Evolutionary conservation across 179 eudicot species (phyloP), one percentile per base, ranked within the genome.

Genomic region (Silene vulgaris): DNA sequence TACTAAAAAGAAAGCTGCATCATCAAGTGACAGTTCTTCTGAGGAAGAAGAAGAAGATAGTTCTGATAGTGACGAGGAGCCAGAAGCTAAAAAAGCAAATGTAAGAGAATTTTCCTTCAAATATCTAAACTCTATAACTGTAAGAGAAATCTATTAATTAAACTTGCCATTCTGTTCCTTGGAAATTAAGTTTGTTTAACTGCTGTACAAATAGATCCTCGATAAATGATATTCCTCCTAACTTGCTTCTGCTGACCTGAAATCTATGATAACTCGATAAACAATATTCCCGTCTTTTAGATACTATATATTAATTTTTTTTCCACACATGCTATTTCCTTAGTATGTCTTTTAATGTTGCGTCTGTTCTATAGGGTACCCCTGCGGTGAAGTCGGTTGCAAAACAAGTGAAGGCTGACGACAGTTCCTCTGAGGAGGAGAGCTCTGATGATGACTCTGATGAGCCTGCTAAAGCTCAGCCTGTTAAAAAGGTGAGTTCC

Each of bases 391-490:
- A 65, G 57, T 8, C 45, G 45, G 57, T 3, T 50, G 57, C 17
- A 70, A 37, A 37, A 37, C 45, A 37, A 37, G 56, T 75, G 32
- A 54, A 68, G 66, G 72, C 59, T 32, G 65, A 79, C 28, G 80
- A 11, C 14, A 57, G 79, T 66, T 71, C 81, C 68, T 63, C 78
- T 23, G 26, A 23, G n/a, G 65, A 75, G 0, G 48, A 45, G n/a
- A 62, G 66, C 37, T 76, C 80, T 68, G 71, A 68, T 48, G 88
- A 81, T 0, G 88, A 80, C 37, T 82, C 85, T 26, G 85, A 79
- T 8, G 84, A 79, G 75, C 78, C 85, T 54, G 5, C 75, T 1
- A 78, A 84, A 77, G 74, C 66, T 4, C 65, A 65, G 8, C 26
- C 28, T 3, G 73, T 56, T 4, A 80, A 77, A 72, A 79, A 74